Base-by-base conservation (phyloP, 2,329 filamentous ascomycete genomes). In the Fragosphaeria purpurea region DNA sequence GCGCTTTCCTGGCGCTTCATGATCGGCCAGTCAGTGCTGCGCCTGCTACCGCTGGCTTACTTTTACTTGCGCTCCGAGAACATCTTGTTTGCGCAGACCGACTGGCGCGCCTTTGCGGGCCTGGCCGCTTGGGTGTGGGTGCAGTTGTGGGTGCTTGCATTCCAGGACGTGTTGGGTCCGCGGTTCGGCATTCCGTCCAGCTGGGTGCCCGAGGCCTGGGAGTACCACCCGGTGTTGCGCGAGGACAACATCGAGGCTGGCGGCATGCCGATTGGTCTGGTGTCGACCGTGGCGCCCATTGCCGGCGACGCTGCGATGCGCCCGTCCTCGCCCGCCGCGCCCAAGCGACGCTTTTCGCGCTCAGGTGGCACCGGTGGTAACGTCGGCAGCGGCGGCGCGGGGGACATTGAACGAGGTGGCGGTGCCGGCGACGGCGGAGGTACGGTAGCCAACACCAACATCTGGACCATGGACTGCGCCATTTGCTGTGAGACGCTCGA, bases 401-500 rank as follows among this genome's bases (percentile, higher is more conserved):
- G 22, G 22, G 22, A 22, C 22, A 22, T 22, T 22, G 22, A 22
- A 22, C 22, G 22, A 22, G 22, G 22, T 22, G 22, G 22, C 22
- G 22, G 22, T 22, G 22, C 22, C 22, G 55, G 62, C 53, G 58
- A 59, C 46, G 61, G 66, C 55, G 53, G 70, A 55, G 62, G 69
- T 39, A 57, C 61, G 44, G 65, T 66, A 37, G 59, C 63, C 47
- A 67, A 67, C 34, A 50, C 61, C 13, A 50, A 56, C 59, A 46
- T 63, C 10, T 68, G 76, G 44, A 79, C 65, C 1, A 93, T 95
- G 53, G 90, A 97, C 69, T 98, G 93, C 66, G 88, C 90, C 13
- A 96, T 98, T 58, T 98, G 93, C 65, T 86, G 91, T 68, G 89
- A 95, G 67, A 77, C 86, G 44, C 82, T 98, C 13, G 88, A 96